Base-by-base conservation (phyloP, 257 asterid species). In the Thymus mandschuricus region DNA sequence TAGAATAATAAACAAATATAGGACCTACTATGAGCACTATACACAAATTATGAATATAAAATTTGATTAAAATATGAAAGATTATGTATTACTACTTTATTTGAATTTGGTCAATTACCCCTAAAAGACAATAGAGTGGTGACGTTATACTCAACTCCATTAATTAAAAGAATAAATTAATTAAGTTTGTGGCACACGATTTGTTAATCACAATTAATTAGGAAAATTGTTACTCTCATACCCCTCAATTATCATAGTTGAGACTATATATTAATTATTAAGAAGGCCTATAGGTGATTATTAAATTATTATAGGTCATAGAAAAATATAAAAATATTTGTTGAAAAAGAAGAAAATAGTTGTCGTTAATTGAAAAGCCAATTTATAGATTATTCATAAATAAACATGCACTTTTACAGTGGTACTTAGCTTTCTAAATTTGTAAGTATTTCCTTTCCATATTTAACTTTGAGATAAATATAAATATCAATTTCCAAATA, bases 101-200 rank as follows among this genome's bases (percentile, higher is more conserved):
- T 3, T 8, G 15, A 41, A 21, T 43, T 21, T 21, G 4, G 54
- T 34, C 66, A 35, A 60, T 13, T n/a, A 8, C 49, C 33, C 33
- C 33, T 38, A 61, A 41, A 41, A 15, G 50, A 21, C 52, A n/a
- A 41, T 40, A 35, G 65, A 38, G 68, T 4, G 52, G 43, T 62
- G 68, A 40, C 68, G 38, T 62, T 62, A 41, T 15, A 41, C 15
- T 62, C 52, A 52, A 21, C 64, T 40, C 52, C 33, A n/a, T 43
- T 66, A 50, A 33, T 28, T 64, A 10, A 44, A 41, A 5, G 4
- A 35, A 38, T 2, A 6, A 4, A 0, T 4, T 13, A 35, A n/a
- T 13, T 35, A 60, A 54, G 1, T 35, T n/a, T n/a, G 49, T 40
- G 64, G 49, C 50, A 63, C 56, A 27, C 45, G 59, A 69, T 10